phyloP scores from a whole-genome alignment of 2,329 filamentous ascomycete species.

The Albifimbria verrucaria region DNA sequence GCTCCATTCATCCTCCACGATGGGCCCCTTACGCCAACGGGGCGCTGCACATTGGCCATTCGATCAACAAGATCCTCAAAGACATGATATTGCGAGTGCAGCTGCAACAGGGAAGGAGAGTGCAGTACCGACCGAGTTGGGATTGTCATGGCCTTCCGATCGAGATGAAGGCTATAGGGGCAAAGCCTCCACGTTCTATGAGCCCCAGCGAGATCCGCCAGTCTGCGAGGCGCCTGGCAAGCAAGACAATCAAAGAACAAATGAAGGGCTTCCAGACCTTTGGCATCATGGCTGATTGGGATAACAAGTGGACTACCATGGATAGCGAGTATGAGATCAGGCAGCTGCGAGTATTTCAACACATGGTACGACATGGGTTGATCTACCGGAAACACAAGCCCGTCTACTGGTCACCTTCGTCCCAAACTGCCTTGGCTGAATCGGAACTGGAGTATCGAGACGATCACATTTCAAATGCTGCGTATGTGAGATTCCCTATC shows the following conservation, averaged over 20 bases:
- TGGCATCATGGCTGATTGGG: constrained; percentile 80
- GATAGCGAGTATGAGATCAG: constrained; percentile 69
- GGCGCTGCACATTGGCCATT: constrained; percentile 85
- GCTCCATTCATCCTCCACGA: constrained; percentile 81
- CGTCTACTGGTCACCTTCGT: constrained; percentile 83
- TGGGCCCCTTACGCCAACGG: constrained; percentile 98
- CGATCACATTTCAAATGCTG: constrained; percentile 65
- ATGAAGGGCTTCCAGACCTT: constrained; percentile 71
- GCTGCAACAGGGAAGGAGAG: constrained; percentile 65
- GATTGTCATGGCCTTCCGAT: constrained; percentile 97
- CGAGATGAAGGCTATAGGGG: constrained; percentile 86
- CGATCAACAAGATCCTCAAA: constrained; percentile 95
- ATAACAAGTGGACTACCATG: constrained; percentile 75
- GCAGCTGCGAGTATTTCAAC: constrained; percentile 72
- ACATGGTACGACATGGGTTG: constrained; percentile 69
- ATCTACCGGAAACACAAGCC: constrained; percentile 79
- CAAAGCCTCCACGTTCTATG: constrained; percentile 38
- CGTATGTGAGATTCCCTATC: constrained; percentile 79
- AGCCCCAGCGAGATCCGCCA: constrained; percentile 58
- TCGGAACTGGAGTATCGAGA: constrained; percentile 83
- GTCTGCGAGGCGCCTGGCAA: constrained; percentile 63
- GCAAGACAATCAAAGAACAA: constrained; percentile 66
- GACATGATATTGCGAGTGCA: constrained; percentile 85
- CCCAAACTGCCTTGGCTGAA: constrained; percentile 75
- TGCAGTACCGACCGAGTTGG: constrained; percentile 89